Percentiles rank a stretch among this genome's conserved stretches.
These are phyloP conservation scores for Phaeomoniella chlamydospora DNA, from an alignment of 2,329 filamentous ascomycete genomes.

Conservation along the genomic window DNA sequence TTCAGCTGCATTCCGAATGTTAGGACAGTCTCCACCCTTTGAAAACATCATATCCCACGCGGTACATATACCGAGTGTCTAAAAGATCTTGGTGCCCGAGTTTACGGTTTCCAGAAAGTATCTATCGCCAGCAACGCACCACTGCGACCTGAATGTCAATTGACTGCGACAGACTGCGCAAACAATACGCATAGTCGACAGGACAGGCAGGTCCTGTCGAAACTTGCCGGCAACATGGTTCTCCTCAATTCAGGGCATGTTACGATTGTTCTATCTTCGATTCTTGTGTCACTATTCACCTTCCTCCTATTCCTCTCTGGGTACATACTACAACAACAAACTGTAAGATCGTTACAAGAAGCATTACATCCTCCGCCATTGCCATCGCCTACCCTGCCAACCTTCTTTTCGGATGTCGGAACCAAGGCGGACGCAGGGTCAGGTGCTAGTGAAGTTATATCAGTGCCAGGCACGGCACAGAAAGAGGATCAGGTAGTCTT, in stretches of 20 bases:
- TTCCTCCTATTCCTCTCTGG: slow-evolving; percentile 73
- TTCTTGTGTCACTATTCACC: slow-evolving; percentile 58
- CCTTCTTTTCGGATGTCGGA: slow-evolving; percentile 9
- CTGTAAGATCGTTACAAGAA: slow-evolving; percentile 59
- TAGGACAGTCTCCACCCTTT: no score
- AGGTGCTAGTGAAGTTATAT: slow-evolving; percentile 1
- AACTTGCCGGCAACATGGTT: slow-evolving; percentile 19
- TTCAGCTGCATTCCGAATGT: no score
- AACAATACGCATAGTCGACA: no score
- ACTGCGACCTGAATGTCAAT: no score
- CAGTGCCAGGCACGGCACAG: neutral
- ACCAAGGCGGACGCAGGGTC: slow-evolving; percentile 4
- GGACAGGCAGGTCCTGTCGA: neutral
- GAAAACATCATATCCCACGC: no score
- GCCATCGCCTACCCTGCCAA: slow-evolving; percentile 14
- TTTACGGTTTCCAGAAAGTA: no score
- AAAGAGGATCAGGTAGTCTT: slow-evolving; percentile 4
- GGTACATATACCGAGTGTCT: no score
- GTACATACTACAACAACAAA: slow-evolving; percentile 77
- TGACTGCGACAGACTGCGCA: no score
- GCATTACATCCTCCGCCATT: slow-evolving; percentile 47
- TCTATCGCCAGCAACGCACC: no score
- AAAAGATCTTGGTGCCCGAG: no score
- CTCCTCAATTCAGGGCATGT: slow-evolving; percentile 29
- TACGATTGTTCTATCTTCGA: slow-evolving; percentile 25